Evolutionary conservation across 257 asterid genomes (phyloP), one percentile per base, ranked within the genome.

Genomic region (Nicotiana knightiana): DNA sequence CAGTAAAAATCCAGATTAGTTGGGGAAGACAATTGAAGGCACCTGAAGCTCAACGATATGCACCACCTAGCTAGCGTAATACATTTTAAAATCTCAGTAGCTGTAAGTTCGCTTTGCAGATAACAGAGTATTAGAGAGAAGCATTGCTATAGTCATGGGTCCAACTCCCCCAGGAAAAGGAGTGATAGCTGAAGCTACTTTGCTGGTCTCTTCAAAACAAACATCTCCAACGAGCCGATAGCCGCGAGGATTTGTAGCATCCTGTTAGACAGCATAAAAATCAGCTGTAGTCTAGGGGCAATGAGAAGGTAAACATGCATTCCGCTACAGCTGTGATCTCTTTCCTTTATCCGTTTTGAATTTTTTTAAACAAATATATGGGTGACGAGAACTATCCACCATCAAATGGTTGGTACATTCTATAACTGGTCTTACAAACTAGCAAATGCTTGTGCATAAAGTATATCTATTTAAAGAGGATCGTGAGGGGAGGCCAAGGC

Each of bases 101-200:
- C 81, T 86, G 86, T 91, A 79, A 76, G 88, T 88, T 84, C 98
- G 89, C 82, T 93, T 93, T 30, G 98, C 93, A 10, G 99, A 97
- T 39, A 87, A 32, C n/a, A 96, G 92, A 17, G 99, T 96, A 85
- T 96, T 96, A 2, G 93, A 88, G n/a, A 96, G 92, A 83, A 96
- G 97, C 99, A 96, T 96, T 24, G 98, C 98, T 57, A 94, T 94
- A 62, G 99, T 96, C 99, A 96, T 93, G 4, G 99, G 99, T 78
- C 99, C 99, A 62, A 96, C 99, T 16, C 98, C 99, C 16, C 97
- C 97, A 5, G 99, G 98, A 80, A 94, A 98, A 35, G 99, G 99
- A 33, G 97, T 94, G 64, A 96, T 89, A 35, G 98, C 99, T 9
- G 98, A 96, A 73, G 99, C 99, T 62, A 91, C 85, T 90, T 90